phyloP scores from a whole-genome alignment of 306 rosid genomes.

The Ceratonia siliqua region DNA sequence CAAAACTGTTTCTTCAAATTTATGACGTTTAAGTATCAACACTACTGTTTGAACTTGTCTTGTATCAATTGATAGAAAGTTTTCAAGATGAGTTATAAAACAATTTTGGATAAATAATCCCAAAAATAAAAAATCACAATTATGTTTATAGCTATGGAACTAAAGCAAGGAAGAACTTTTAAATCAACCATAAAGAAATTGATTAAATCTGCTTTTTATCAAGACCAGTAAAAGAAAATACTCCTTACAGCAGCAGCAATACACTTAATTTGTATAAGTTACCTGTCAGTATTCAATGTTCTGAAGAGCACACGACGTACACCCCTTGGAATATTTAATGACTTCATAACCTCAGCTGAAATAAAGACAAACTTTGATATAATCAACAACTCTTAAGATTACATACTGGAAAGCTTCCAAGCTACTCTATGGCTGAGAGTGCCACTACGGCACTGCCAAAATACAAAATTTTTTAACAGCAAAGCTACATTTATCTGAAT shows the following conservation, averaged over 20 bases:
- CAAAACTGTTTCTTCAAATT: conserved; percentile 19
- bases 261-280: conserved; percentile 6
- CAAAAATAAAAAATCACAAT: not conserved
- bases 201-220: not conserved
- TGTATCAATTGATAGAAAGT: not conserved
- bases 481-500: not conserved
- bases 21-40: not conserved
- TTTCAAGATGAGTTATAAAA: not conserved
- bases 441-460: not conserved
- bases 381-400: not conserved
- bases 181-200: not conserved
- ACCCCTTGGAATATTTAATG: conserved; percentile 74
- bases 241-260: not conserved
- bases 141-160: not conserved
- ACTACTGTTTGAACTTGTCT: not conserved
- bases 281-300: conserved; percentile 84
- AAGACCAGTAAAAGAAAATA: not conserved
- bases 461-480: not conserved
- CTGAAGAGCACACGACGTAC: conserved; percentile 75
- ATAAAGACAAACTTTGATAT: conserved; percentile 12
- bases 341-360: conserved; percentile 84
- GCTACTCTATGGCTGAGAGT: conserved; percentile 11
- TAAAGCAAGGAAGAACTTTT: not conserved
- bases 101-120: not conserved
- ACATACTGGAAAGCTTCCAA: not conserved